These are phyloP conservation scores for Russula ochroleuca DNA, from an alignment of 768 basidiomycete genomes.

Conservation along the genomic window DNA sequence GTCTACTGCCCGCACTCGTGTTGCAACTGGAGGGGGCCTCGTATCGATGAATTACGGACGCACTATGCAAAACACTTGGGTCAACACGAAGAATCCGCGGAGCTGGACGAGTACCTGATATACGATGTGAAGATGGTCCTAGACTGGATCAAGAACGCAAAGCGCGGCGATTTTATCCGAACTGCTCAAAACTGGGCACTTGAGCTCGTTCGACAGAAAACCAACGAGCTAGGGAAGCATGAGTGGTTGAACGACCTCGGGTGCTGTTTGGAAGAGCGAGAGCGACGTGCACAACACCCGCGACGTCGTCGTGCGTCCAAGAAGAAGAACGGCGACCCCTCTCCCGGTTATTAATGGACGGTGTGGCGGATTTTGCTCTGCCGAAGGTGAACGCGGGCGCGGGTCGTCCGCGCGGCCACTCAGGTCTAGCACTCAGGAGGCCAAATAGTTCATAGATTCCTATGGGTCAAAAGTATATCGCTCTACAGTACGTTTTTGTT, in stretches of 20 bases:
- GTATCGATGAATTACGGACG: background rate
- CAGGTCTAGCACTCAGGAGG: too few species aligned
- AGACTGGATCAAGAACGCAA: background rate
- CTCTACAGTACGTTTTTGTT: too few species aligned
- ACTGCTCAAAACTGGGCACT: background rate
- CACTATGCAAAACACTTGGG: background rate
- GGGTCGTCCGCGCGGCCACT: too few species aligned
- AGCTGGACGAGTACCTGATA: background rate
- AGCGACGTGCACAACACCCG: background rate
- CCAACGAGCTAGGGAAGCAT: background rate
- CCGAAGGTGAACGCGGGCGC: background rate
- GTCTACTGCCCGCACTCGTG: background rate
- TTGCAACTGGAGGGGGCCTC: slow-evolving; percentile 4
- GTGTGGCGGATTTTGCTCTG: background rate
- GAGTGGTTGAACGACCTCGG: background rate
- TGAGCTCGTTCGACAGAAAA: background rate
- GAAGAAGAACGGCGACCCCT: background rate
- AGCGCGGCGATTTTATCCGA: background rate
- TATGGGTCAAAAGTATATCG: too few species aligned
- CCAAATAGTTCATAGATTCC: too few species aligned
- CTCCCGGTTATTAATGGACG: background rate
- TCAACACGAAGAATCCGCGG: background rate
- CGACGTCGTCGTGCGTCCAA: too few species aligned
- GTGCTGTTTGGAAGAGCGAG: background rate
- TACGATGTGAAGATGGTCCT: background rate